Conservation (phyloP, 169 alveolate genomes). For the Eimeria sp. region DNA sequence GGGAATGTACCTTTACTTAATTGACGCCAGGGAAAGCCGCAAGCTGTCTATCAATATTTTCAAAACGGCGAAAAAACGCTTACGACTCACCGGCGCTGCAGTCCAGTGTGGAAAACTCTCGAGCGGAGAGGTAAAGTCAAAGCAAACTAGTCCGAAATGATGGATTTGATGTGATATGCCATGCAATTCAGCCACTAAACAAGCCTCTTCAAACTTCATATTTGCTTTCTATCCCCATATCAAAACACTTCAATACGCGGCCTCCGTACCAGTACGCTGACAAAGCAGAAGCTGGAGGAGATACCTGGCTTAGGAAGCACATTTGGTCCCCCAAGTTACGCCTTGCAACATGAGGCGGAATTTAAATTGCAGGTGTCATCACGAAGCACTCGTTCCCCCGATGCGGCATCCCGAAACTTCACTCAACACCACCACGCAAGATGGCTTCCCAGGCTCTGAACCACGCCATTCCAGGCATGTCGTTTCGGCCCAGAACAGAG, state of each 20-base stretch:
- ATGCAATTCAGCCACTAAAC: neutral
- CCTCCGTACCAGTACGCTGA: neutral
- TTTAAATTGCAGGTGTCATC: neutral
- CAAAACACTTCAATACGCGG: neutral
- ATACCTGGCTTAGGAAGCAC: neutral
- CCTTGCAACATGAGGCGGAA: neutral
- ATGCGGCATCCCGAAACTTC: neutral
- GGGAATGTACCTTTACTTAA: neutral
- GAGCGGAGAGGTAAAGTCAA: neutral
- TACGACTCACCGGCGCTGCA: neutral
- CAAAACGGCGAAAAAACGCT: neutral
- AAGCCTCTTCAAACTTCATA: neutral
- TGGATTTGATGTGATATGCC: neutral
- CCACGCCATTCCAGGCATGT: neutral
- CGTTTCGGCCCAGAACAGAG: neutral
- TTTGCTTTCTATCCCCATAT: neutral
- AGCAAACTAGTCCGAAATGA: neutral
- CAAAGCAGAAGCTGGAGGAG: neutral
- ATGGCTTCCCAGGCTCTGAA: neutral
- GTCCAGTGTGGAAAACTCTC: neutral
- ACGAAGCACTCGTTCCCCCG: neutral
- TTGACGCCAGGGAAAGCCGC: neutral
- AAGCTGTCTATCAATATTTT: neutral
- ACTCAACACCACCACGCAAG: neutral
- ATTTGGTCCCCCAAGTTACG: neutral